A percentile compares a stretch with the other conserved stretches of the same genome.
phyloP scores from a whole-genome alignment of 148 eudicot genomes.

The Vaccinium vitisidaea region DNA sequence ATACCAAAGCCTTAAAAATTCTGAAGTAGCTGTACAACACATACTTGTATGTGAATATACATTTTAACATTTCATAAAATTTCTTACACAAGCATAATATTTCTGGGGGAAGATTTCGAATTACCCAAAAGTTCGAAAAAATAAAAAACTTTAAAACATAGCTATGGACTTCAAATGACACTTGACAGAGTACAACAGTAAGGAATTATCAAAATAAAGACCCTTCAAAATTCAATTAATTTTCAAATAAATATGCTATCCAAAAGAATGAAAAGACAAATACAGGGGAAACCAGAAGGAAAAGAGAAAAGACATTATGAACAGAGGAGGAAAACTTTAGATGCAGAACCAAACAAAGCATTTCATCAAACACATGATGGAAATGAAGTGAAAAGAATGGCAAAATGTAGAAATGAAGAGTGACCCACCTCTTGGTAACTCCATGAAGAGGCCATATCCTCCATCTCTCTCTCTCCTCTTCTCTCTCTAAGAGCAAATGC shows the following conservation, averaged over 20 bases:
- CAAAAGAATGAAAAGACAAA: background rate
- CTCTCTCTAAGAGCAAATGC: conserved; percentile 1
- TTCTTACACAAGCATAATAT: background rate
- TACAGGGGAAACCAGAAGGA: background rate
- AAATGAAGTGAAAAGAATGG: conserved; percentile 5
- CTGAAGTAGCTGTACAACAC: background rate
- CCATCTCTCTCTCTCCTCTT: conserved; percentile 39
- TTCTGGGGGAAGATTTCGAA: background rate
- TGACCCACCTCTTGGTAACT: conserved; percentile 56
- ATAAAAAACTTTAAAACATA: background rate
- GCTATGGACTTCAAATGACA: background rate
- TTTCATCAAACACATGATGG: background rate
- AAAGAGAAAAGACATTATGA: background rate
- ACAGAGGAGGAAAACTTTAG: conserved; percentile 3
- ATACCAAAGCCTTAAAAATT: background rate
- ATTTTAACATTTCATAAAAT: background rate
- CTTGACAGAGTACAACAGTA: background rate
- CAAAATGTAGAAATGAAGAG: conserved; percentile 10
- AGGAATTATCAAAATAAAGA: background rate
- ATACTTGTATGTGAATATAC: background rate
- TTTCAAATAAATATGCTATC: background rate
- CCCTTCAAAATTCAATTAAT: background rate
- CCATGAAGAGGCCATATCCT: conserved; percentile 51
- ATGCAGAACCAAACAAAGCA: conserved; percentile 3
- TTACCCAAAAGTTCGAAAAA: background rate